phyloP scores from a whole-genome alignment of 805 yeast genomes.

The Limtongia smithiae region DNA sequence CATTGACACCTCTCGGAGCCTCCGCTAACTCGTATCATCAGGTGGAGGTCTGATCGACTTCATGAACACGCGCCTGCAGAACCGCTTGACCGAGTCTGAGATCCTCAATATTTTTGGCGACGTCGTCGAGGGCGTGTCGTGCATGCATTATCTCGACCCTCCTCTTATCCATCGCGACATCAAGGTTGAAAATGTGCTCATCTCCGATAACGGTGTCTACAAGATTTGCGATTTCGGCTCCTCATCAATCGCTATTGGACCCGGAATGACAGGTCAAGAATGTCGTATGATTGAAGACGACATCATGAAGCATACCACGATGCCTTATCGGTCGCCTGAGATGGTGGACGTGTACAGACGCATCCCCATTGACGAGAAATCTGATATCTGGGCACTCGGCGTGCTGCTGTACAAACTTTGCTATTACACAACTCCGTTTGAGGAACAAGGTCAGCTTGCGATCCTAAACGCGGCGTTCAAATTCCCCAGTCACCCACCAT shows the following conservation, averaged over 20 bases:
- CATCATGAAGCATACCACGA: slow-evolving; percentile 85
- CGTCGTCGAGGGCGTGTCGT: slow-evolving; percentile 70
- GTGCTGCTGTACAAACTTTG: slow-evolving; percentile 85
- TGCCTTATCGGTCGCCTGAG: slow-evolving; percentile 93
- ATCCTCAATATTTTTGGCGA: slow-evolving; percentile 81
- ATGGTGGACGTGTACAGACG: slow-evolving; percentile 87
- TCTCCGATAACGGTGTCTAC: slow-evolving; percentile 61
- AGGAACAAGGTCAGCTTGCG: slow-evolving; percentile 75
- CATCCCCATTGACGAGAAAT: slow-evolving; percentile 81
- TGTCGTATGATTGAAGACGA: slow-evolving; percentile 78
- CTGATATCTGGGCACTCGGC: slow-evolving; percentile 97
- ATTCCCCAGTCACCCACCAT: slow-evolving; percentile 67
- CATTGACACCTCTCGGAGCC: not conserved
- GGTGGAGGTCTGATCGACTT: slow-evolving; percentile 74
- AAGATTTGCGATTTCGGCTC: slow-evolving; percentile 95
- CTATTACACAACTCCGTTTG: slow-evolving; percentile 93
- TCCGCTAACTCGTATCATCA: not conserved
- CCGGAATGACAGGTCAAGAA: slow-evolving; percentile 72
- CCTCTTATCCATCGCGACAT: slow-evolving; percentile 87
- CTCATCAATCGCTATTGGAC: slow-evolving; percentile 54
- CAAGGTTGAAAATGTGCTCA: slow-evolving; percentile 89
- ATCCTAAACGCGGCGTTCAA: slow-evolving; percentile 78
- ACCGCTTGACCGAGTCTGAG: slow-evolving; percentile 72
- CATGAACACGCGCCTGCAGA: slow-evolving; percentile 80
- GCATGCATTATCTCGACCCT: slow-evolving; percentile 70